A percentile compares a stretch with the other conserved stretches of the same genome.
Conservation (phyloP, 2,329 filamentous ascomycete genomes). For the Elsinoe arachidis region DNA sequence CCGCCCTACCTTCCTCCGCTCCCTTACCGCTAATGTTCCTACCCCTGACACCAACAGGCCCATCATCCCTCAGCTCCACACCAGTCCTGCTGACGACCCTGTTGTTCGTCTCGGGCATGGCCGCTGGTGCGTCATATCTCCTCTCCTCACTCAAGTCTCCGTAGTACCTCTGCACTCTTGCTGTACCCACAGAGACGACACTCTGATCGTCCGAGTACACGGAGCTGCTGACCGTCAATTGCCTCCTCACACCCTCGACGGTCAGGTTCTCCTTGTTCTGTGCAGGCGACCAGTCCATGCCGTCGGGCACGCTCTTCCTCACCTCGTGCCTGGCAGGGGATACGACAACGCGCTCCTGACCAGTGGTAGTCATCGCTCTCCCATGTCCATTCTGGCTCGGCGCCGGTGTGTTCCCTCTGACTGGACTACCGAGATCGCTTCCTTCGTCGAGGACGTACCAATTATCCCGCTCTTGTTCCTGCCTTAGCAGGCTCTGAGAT, state of each 20-base stretch:
- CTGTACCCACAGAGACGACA: slow-evolving; percentile 22
- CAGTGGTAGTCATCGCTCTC: neutral
- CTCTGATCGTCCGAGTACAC: slow-evolving; percentile 26
- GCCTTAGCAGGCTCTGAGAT: slow-evolving; percentile 32
- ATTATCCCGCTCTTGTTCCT: slow-evolving; percentile 26
- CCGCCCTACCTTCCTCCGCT: slow-evolving; percentile 56
- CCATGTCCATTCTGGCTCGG: slow-evolving; percentile 13
- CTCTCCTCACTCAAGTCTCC: slow-evolving; percentile 27
- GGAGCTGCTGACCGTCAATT: slow-evolving; percentile 23
- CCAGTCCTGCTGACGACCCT: slow-evolving; percentile 40
- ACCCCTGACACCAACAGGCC: slow-evolving; percentile 31
- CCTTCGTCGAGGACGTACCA: slow-evolving; percentile 35
- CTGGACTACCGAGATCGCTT: slow-evolving; percentile 21
- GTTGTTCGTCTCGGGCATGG: slow-evolving; percentile 23
- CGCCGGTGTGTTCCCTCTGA: slow-evolving; percentile 15
- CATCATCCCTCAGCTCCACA: slow-evolving; percentile 36
- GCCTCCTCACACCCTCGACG: slow-evolving; percentile 2
- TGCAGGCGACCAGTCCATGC: neutral
- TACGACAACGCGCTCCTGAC: neutral
- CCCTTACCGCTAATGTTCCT: slow-evolving; percentile 65
- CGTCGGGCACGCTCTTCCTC: neutral
- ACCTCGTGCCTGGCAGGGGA: neutral
- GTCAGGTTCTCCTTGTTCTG: slow-evolving; percentile 6
- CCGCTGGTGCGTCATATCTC: slow-evolving; percentile 15
- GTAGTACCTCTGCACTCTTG: slow-evolving; percentile 36